Base-by-base conservation (phyloP, 2,329 filamentous ascomycete genomes). In the Arthroderma sp. region DNA sequence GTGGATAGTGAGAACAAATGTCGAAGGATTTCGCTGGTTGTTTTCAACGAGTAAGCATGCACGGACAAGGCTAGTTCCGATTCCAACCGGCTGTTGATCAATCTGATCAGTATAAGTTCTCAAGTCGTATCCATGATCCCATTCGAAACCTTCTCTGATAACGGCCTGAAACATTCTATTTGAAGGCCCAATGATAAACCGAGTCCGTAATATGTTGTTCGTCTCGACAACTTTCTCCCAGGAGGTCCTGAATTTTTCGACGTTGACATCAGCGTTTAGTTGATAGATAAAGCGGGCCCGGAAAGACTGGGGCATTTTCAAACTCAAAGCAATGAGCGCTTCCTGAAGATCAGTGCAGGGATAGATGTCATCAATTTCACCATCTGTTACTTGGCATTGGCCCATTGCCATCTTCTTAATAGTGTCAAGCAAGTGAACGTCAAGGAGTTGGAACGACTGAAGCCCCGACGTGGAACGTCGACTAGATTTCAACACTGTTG, bases 201-300 rank as follows among this genome's bases (percentile, higher is more conserved):
- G 55, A 1, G 65, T 69, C 5, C 66, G 57, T 8, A 69, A 54
- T 29, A 69, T 62, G 9, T 60, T 55, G 9, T 58, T 52, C 9
- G 57, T 53, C 9, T 55, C 43, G 1, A 62, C 52, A 1, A 61
- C 52, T 7, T 48, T 52, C 30, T 63, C 52, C 62, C 63, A 68
- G 2, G 64, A 59, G 7, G 52, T 45, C 42, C 58, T 61, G 50
- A 69, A 61, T 15, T 56, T 57, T 2, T 45, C 40, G 4, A 64
- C 33, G 27, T 65, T 53, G 1, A 62, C 43, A 1, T 50, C 42
- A 5, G 36, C 11, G 0, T 56, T 49, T 1, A 67, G 50, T 22
- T 22, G 15, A 22, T 22, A 22, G 15, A 22, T 22, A 22, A 22
- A 22, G 15, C 15, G 15, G 15, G 15, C 15, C 15, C 15, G 15